Evolutionary conservation across 345 rosid species (phyloP).

Genomic region (Citrus sinensis): DNA sequence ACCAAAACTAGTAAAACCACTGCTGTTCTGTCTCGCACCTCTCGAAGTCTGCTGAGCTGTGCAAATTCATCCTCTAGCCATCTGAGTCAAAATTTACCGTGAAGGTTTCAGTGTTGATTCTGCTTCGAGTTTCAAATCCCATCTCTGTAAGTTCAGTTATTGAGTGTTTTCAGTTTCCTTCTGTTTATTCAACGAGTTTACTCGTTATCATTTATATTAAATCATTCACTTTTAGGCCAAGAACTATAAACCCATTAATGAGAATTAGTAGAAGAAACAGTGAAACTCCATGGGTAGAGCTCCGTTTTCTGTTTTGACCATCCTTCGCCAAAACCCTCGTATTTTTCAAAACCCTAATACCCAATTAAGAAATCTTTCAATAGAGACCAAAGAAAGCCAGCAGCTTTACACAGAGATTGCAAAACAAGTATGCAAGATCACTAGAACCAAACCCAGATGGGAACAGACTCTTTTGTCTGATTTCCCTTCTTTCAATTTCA

Average conservation of each 20-base stretch:
- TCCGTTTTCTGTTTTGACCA: slow-evolving; percentile 21
- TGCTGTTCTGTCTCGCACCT: neutral
- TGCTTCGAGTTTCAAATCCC: neutral
- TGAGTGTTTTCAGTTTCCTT: neutral
- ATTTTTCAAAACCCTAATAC: slow-evolving; percentile 22
- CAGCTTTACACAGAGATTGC: slow-evolving; percentile 33
- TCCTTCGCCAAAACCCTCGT: slow-evolving; percentile 27
- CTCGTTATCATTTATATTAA: neutral
- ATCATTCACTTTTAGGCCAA: neutral
- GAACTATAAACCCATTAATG: neutral
- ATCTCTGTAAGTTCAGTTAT: neutral
- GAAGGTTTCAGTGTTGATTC: neutral
- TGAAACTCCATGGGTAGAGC: slow-evolving; percentile 35
- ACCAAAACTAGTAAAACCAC: neutral
- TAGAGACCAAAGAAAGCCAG: slow-evolving; percentile 24
- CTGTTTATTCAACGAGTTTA: neutral
- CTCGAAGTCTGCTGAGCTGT: neutral
- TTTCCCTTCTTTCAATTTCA: slow-evolving; percentile 51
- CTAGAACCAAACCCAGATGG: slow-evolving; percentile 48
- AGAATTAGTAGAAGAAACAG: neutral
- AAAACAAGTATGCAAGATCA: slow-evolving; percentile 41
- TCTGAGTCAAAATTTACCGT: neutral
- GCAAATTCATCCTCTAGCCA: neutral
- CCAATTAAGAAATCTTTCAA: slow-evolving; percentile 26
- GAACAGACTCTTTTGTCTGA: slow-evolving; percentile 47